Evolutionary conservation across 2,329 filamentous ascomycete species (phyloP).

Genomic region (Colletotrichum ledebouriae): DNA sequence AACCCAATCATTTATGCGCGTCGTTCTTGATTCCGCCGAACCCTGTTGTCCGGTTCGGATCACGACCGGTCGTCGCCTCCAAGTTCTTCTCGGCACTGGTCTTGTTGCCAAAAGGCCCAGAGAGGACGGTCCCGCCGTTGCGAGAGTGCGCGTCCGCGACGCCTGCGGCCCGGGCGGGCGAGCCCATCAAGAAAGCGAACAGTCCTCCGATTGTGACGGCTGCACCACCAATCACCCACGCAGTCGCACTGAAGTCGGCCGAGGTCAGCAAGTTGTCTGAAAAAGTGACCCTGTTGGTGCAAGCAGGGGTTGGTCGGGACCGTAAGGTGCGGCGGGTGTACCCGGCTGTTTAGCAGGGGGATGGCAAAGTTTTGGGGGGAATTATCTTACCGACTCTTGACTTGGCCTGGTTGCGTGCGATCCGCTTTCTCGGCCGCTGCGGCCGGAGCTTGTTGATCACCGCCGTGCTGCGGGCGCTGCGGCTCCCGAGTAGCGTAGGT

Average conservation of each 20-base stretch:
- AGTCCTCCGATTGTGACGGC: constrained; percentile 1
- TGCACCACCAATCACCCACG: constrained; percentile 6
- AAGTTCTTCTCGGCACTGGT: constrained; percentile 7
- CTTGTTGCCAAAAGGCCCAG: constrained; percentile 11
- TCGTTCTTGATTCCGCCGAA: constrained; percentile 28
- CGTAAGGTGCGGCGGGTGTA: not conserved
- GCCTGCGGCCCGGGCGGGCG: constrained; percentile 27
- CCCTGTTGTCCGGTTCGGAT: constrained; percentile 6
- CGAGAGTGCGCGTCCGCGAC: constrained; percentile 13
- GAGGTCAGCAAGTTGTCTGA: no score
- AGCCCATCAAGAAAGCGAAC: constrained; percentile 23
- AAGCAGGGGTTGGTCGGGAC: no score
- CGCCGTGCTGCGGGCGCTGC: not conserved
- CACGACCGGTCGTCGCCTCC: constrained; percentile 1
- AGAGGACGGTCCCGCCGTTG: not conserved
- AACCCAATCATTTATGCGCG: not conserved
- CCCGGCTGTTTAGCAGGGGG: not conserved
- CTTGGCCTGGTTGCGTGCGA: constrained; percentile 6
- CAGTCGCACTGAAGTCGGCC: not conserved
- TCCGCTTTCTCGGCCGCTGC: constrained; percentile 7
- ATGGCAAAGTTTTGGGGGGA: not conserved
- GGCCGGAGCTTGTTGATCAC: constrained; percentile 10
- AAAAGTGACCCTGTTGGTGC: no score
- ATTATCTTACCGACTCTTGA: constrained; percentile 9
- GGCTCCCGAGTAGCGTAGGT: constrained; percentile 1